Evolutionary conservation across 1,139 yeast genomes (phyloP).

Genomic region (Suhomyces yuchorum): DNA sequence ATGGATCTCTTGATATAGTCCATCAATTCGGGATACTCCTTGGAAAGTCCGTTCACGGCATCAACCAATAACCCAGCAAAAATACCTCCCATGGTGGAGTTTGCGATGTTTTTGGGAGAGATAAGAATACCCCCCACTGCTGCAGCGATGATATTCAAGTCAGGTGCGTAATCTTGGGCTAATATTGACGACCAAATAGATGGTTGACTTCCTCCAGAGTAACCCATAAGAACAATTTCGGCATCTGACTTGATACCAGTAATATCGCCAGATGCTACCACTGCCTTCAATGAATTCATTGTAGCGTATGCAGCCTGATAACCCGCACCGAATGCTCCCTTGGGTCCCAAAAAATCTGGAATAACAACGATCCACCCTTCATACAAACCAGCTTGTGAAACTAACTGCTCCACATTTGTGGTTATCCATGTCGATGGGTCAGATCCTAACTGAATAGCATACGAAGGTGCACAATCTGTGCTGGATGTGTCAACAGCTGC

Average conservation of each 20-base stretch:
- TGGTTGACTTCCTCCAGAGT: conserved; percentile 41
- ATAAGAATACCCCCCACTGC: conserved; percentile 39
- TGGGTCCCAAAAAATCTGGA: conserved; percentile 39
- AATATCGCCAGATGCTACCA: conserved; percentile 23
- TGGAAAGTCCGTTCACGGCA: conserved; percentile 30
- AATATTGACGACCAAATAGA: conserved; percentile 41
- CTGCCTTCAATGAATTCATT: conserved; percentile 32
- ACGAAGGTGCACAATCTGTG: conserved; percentile 36
- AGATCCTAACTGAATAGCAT: conserved; percentile 28
- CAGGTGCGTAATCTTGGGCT: conserved; percentile 36
- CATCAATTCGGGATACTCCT: conserved; percentile 28
- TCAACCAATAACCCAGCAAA: conserved; percentile 31
- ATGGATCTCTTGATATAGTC: conserved; percentile 7
- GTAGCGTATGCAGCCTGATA: conserved; percentile 30
- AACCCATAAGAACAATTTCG: conserved; percentile 35
- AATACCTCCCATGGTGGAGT: conserved; percentile 24
- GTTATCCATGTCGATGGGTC: conserved; percentile 6
- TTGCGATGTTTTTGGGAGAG: conserved; percentile 24
- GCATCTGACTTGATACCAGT: conserved; percentile 29
- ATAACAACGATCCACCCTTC: conserved; percentile 36
- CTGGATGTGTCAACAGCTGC: conserved; percentile 37
- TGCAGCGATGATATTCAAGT: conserved; percentile 32
- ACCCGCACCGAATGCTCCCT: conserved; percentile 33
- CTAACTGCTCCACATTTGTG: conserved; percentile 13
- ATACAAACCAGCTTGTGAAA: conserved; percentile 20